Evolutionary conservation across 768 basidiomycete genomes (phyloP).

Genomic region (Galerina marginata): DNA sequence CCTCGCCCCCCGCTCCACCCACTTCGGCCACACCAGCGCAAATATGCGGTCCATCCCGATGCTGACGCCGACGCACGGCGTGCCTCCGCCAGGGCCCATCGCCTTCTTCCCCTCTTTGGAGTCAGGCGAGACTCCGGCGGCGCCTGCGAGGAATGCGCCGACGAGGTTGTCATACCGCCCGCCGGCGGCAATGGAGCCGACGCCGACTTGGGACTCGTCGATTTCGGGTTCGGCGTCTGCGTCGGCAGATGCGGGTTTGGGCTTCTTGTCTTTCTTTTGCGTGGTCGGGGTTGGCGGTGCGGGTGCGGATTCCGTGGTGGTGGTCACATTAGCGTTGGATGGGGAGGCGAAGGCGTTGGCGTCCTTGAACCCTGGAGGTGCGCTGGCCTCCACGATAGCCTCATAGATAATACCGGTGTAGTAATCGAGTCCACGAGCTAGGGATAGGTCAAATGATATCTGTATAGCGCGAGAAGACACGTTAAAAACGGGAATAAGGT

Average conservation of each 20-base stretch:
- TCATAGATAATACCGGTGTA: constrained; percentile 99
- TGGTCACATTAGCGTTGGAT: constrained; percentile 16
- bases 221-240: constrained; percentile 76
- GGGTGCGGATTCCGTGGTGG: constrained; percentile 28
- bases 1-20: constrained; percentile 78
- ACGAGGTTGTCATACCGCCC: constrained; percentile 97
- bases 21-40: constrained; percentile 87
- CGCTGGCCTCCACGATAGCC: constrained; percentile 91
- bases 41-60: constrained; percentile 95
- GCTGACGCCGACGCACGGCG: constrained; percentile 89
- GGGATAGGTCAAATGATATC: constrained; percentile 96
- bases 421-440: constrained; percentile 97
- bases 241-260: constrained; percentile 44
- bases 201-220: constrained; percentile 92
- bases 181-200: constrained; percentile 99
- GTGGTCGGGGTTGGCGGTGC: constrained; percentile 30
- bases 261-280: constrained; percentile 38
- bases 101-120: constrained; percentile 60
- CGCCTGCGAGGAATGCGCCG: constrained; percentile 85
- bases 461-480: constrained; percentile 29
- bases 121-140: constrained; percentile 58
- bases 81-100: constrained; percentile 43
- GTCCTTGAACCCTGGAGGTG: constrained; percentile 80
- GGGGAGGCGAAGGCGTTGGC: constrained; percentile 48
- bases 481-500: not conserved